These are phyloP conservation scores for Aspergillus awamori DNA, from an alignment of 2,329 filamentous ascomycete species.

Conservation along the genomic window DNA sequence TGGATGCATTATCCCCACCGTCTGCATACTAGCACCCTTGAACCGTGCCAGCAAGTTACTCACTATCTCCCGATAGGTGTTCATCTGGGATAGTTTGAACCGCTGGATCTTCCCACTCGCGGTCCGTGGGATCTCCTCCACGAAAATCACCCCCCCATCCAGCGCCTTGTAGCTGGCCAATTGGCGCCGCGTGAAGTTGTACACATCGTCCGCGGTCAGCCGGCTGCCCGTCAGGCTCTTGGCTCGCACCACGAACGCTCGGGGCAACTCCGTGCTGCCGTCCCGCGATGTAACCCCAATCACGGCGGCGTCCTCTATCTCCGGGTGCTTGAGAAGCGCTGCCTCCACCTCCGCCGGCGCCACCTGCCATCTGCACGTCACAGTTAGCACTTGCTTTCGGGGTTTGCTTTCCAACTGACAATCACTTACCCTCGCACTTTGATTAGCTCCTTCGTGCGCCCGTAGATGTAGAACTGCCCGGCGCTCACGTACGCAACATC, in stretches of 20 bases:
- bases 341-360: slow-evolving; percentile 53
- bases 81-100: slow-evolving; percentile 45
- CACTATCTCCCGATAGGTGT: slow-evolving; percentile 42
- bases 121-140: slow-evolving; percentile 53
- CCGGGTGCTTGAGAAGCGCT: slow-evolving; percentile 48
- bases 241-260: slow-evolving; percentile 51
- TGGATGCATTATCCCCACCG: slow-evolving; percentile 27
- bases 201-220: slow-evolving; percentile 47
- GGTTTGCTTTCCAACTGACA: too few species aligned
- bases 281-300: slow-evolving; percentile 45
- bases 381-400: neutral
- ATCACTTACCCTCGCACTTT: slow-evolving; percentile 49
- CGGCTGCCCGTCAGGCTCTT: slow-evolving; percentile 24
- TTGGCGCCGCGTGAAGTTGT: slow-evolving; percentile 42
- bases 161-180: slow-evolving; percentile 54
- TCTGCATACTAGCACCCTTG: slow-evolving; percentile 27
- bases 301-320: slow-evolving; percentile 51
- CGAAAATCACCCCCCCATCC: slow-evolving; percentile 52
- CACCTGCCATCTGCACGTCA: slow-evolving; percentile 47
- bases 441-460: slow-evolving; percentile 50
- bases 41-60: slow-evolving; percentile 33
- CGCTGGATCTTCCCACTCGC: slow-evolving; percentile 55
- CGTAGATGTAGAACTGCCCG: slow-evolving; percentile 44
- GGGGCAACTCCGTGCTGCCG: slow-evolving; percentile 43
- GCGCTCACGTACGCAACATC: slow-evolving; percentile 44